Evolutionary conservation across 2,329 filamentous ascomycete species (phyloP), one percentile per base, ranked within the genome.

Genomic region (Ophiobolus disseminans): DNA sequence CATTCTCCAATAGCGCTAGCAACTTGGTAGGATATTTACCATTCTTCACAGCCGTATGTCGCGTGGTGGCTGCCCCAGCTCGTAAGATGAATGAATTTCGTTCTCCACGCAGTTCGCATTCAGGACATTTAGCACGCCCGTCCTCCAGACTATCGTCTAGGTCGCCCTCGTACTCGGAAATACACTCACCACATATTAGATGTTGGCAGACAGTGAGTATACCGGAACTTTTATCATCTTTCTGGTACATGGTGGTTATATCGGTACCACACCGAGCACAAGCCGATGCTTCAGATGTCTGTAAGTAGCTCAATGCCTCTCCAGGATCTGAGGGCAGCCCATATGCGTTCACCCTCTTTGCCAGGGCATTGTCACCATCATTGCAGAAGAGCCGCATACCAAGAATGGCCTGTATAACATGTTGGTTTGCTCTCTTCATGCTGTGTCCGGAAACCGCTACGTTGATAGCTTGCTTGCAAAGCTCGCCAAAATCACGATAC

Each of bases 331-430:
- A 14, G n/a, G 30, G 30, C 9, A 32, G n/a, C 10, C 10, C n/a
- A 32, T 2, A 13, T 3, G 9, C 30, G 16, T 10, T 7, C 3
- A 32, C 7, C n/a, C 30, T 11, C 16, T 32, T 32, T 7, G n/a
- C n/a, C 30, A 32, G 16, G 10, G 30, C 30, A 32, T 7, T 14
- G 13, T 32, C 10, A 3, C 57, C 57, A 21, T 58, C 52, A 32
- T 58, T 60, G 38, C 57, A 57, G 30, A 60, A 55, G 19, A 57
- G 40, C n/a, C 57, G 40, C n/a, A 60, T 23, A 22, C 49, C 43
- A 8, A 45, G 54, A 20, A 55, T 45, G 3, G 54, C 50, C 31
- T 23, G 32, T 44, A 25, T 31, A 50, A 25, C 41, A 53, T 19
- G 21, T 20, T 22, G 22, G 32, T 30, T 22, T 40, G 8, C 43